phyloP scores from a whole-genome alignment of 2,329 filamentous ascomycete species.

The Claviceps quebecensis region DNA sequence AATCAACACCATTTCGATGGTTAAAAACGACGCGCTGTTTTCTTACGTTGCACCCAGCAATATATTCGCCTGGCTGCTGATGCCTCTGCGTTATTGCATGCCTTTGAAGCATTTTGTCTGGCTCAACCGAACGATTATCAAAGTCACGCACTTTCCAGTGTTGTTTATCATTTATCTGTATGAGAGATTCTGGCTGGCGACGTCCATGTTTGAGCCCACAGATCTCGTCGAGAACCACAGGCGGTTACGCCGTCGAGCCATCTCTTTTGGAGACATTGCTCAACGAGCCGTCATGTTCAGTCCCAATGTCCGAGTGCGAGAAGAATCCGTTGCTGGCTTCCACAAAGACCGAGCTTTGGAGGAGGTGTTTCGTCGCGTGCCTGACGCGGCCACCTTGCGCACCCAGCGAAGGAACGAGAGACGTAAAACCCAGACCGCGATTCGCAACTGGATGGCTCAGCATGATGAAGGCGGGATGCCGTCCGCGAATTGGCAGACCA shows the following conservation, averaged over 20 bases:
- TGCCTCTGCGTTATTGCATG: slow-evolving; percentile 68
- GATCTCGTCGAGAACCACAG: slow-evolving; percentile 67
- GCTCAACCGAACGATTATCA: slow-evolving; percentile 83
- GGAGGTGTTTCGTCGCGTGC: slow-evolving; percentile 71
- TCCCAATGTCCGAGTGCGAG: slow-evolving; percentile 56
- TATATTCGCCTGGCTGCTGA: slow-evolving; percentile 78
- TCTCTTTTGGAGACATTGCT: slow-evolving; percentile 44
- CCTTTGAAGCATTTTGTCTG: slow-evolving; percentile 70
- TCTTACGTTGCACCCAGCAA: slow-evolving; percentile 88
- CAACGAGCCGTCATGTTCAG: slow-evolving; percentile 55
- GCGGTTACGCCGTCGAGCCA: slow-evolving; percentile 31
- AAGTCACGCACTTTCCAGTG: slow-evolving; percentile 77
- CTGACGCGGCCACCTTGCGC: slow-evolving; percentile 46
- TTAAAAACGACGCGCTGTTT: slow-evolving; percentile 94
- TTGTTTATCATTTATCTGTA: slow-evolving; percentile 79
- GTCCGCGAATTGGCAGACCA: slow-evolving; percentile 34
- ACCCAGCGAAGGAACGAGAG: slow-evolving; percentile 49
- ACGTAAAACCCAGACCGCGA: slow-evolving; percentile 64
- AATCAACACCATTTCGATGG: slow-evolving; percentile 94
- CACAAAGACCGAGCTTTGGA: slow-evolving; percentile 84
- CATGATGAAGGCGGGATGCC: slow-evolving; percentile 38
- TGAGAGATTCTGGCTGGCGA: slow-evolving; percentile 65
- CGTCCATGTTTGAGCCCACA: slow-evolving; percentile 65
- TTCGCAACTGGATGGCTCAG: slow-evolving; percentile 81
- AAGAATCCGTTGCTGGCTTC: slow-evolving; percentile 77